Evolutionary conservation across 805 yeast species (phyloP).

Genomic region (Nakazawaea wickerhamii): DNA sequence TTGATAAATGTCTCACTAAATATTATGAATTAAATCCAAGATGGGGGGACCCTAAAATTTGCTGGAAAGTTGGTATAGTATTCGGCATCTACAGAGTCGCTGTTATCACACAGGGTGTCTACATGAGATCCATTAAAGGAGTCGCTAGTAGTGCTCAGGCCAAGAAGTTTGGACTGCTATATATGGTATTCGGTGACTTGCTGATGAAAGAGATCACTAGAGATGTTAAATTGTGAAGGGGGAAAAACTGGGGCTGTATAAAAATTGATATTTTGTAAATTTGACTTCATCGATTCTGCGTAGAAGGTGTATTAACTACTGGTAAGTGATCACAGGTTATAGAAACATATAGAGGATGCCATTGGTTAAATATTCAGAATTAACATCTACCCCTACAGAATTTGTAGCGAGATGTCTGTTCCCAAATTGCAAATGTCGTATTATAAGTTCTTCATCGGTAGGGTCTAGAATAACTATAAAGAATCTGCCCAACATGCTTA

Average conservation of each 20-base stretch:
- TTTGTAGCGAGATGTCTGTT: slow-evolving; percentile 11
- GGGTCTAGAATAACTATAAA: background rate
- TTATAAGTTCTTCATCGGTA: slow-evolving; percentile 4
- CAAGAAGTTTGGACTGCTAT: slow-evolving; percentile 14
- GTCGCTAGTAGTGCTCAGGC: slow-evolving; percentile 13
- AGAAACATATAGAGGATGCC: too few species aligned
- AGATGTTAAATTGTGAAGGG: slow-evolving; percentile 1
- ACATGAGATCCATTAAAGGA: slow-evolving; percentile 46
- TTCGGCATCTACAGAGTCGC: slow-evolving; percentile 50
- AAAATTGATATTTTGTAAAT: background rate
- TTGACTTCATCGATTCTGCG: too few species aligned
- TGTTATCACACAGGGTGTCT: slow-evolving; percentile 59
- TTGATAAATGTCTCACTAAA: slow-evolving; percentile 16
- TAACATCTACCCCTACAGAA: background rate
- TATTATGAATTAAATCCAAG: slow-evolving; percentile 28
- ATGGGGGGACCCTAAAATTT: slow-evolving; percentile 35
- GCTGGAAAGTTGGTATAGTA: slow-evolving; percentile 49
- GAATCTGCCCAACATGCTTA: slow-evolving; percentile 15
- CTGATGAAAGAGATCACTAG: slow-evolving; percentile 7
- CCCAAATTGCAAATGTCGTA: slow-evolving; percentile 9
- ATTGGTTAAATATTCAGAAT: slow-evolving; percentile 5
- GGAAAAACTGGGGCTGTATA: slow-evolving; percentile 3
- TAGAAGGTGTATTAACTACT: too few species aligned
- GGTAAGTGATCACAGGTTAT: too few species aligned
- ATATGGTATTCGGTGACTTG: slow-evolving; percentile 10